Percentiles rank a stretch among this genome's conserved stretches.
phyloP scores from a whole-genome alignment of 2,329 filamentous ascomycete species.

The Truncatella angustata region DNA sequence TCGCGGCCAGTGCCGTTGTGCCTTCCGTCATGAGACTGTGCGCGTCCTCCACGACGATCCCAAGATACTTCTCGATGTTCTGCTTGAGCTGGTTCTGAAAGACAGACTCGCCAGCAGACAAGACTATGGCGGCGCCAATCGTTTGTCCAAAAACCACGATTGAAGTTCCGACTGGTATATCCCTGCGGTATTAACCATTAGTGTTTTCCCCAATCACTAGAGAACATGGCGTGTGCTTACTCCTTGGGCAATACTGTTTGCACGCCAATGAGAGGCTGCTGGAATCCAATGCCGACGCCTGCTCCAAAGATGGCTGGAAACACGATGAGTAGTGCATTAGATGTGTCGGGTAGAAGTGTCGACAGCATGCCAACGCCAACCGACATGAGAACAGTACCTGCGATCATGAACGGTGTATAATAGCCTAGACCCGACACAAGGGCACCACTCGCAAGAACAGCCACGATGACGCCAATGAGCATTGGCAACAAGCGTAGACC shows the following conservation, averaged over 20 bases:
- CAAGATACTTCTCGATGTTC: constrained; percentile 9
- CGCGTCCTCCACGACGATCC: constrained; percentile 5
- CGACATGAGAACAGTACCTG: constrained; percentile 30
- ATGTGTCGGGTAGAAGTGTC: constrained; percentile 33
- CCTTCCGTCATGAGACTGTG: constrained; percentile 4
- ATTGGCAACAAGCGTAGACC: constrained; percentile 55
- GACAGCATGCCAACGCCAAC: constrained; percentile 41
- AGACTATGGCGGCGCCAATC: background rate
- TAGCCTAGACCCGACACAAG: constrained; percentile 33
- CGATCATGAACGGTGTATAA: constrained; percentile 39
- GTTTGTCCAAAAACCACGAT: constrained; percentile 5
- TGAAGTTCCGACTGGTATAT: background rate
- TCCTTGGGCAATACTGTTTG: constrained; percentile 1
- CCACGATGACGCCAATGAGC: constrained; percentile 48
- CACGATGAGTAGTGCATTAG: constrained; percentile 28
- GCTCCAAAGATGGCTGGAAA: constrained; percentile 41
- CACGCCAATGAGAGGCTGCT: constrained; percentile 15
- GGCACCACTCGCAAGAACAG: constrained; percentile 41
- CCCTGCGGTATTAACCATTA: background rate
- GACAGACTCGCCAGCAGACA: background rate
- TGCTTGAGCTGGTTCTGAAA: constrained; percentile 3
- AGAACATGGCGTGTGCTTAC: background rate
- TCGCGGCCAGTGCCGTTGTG: background rate
- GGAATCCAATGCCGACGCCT: constrained; percentile 37
- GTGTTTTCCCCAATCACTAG: background rate